Evolutionary conservation across 331 rosid species (phyloP).

Genomic region (Rosa hybrid): DNA sequence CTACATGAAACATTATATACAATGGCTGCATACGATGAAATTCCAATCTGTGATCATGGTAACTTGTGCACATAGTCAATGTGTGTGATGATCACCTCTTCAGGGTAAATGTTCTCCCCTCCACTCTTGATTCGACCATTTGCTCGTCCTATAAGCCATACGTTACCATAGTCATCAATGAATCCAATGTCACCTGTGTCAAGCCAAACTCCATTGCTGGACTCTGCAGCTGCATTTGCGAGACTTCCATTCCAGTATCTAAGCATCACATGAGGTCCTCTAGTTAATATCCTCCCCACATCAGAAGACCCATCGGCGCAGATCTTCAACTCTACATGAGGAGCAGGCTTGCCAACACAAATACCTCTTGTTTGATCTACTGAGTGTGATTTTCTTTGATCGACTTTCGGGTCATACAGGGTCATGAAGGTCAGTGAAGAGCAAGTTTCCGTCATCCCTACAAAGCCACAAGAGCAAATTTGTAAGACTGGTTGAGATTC

Average conservation of each 20-base stretch:
- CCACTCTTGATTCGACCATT: slow-evolving; percentile 85
- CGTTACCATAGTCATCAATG: slow-evolving; percentile 57
- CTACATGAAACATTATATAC: background rate
- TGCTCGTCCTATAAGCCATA: slow-evolving; percentile 83
- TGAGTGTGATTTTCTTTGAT: slow-evolving; percentile 25
- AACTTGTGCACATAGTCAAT: background rate
- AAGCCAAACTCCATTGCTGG: slow-evolving; percentile 54
- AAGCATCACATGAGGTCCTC: slow-evolving; percentile 92
- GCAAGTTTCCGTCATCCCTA: slow-evolving; percentile 95
- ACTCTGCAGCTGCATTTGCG: slow-evolving; percentile 29
- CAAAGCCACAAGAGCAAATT: background rate
- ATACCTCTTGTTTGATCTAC: slow-evolving; percentile 57
- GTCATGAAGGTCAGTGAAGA: slow-evolving; percentile 79
- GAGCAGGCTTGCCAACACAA: slow-evolving; percentile 94
- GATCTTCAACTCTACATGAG: slow-evolving; percentile 78
- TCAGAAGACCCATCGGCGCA: slow-evolving; percentile 39
- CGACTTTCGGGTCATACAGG: slow-evolving; percentile 50
- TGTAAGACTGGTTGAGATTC: background rate
- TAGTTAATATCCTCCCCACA: slow-evolving; percentile 73
- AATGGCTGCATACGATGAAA: background rate
- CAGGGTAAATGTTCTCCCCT: slow-evolving; percentile 90
- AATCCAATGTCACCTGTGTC: slow-evolving; percentile 93
- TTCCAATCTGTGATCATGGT: background rate
- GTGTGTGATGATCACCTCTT: slow-evolving; percentile 53
- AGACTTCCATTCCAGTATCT: slow-evolving; percentile 66